Evolutionary conservation across 331 rosid genomes (phyloP).

Genomic region (Pyrus hybrid): DNA sequence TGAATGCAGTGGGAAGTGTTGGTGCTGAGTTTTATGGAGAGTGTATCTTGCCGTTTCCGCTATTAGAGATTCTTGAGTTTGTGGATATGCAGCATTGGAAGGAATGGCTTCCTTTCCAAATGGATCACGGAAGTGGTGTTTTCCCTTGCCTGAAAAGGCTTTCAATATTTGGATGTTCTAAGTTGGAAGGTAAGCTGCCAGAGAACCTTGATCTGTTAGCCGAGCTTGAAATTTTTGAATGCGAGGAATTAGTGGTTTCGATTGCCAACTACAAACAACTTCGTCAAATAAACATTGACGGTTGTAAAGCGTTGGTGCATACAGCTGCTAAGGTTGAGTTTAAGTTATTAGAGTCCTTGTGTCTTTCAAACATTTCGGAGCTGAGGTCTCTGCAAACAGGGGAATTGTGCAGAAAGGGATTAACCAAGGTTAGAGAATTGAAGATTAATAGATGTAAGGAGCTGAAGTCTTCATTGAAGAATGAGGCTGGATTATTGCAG

Average conservation of each 20-base stretch:
- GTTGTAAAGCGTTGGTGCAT: not conserved
- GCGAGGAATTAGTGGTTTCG: slow-evolving; percentile 8
- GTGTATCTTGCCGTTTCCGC: not conserved
- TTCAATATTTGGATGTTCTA: not conserved
- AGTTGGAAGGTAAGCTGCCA: slow-evolving; percentile 5
- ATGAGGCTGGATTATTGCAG: not conserved
- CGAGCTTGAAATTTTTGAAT: not conserved
- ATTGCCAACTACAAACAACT: slow-evolving; percentile 1
- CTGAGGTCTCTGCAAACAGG: not conserved
- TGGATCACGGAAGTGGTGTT: not conserved
- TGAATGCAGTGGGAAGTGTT: not conserved
- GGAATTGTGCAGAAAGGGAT: not conserved
- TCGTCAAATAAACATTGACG: not conserved
- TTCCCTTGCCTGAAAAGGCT: slow-evolving; percentile 3
- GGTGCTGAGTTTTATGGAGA: slow-evolving; percentile 2
- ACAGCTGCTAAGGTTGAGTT: not conserved
- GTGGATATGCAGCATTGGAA: slow-evolving; percentile 16
- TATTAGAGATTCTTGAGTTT: slow-evolving; percentile 10
- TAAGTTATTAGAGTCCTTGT: not conserved
- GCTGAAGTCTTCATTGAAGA: not conserved
- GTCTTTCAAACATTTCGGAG: not conserved
- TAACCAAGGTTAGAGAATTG: not conserved
- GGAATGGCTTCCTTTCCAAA: not conserved
- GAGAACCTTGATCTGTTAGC: not conserved
- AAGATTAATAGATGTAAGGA: not conserved